phyloP scores from a whole-genome alignment of 169 alveolate genomes.

The Plasmodium gallinaceum region DNA sequence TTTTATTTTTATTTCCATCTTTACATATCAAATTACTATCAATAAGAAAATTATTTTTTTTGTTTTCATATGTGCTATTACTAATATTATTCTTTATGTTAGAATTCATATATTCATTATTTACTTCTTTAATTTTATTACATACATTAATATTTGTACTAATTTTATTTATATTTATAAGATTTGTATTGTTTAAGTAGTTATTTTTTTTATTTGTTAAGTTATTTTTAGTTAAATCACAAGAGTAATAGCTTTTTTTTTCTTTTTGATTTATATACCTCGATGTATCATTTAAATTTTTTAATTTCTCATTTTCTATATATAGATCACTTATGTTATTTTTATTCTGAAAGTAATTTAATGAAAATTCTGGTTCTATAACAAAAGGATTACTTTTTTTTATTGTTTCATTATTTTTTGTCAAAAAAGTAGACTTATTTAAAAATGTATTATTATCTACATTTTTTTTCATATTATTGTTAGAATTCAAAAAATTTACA shows the following conservation, averaged over 20 bases:
- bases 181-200: not conserved
- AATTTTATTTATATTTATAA: not conserved
- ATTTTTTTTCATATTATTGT: not conserved
- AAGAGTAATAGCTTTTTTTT: not conserved
- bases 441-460: slow-evolving; percentile 5
- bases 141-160: not conserved
- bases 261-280: not conserved
- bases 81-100: not conserved
- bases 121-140: not conserved
- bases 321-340: not conserved
- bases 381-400: not conserved
- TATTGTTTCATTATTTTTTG: not conserved
- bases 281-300: not conserved
- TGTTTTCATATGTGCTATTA: not conserved
- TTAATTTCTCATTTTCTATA: slow-evolving; percentile 15
- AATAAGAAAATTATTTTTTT: not conserved
- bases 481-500: not conserved
- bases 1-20: not conserved
- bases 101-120: not conserved
- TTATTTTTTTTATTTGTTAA: not conserved
- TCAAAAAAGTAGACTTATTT: not conserved
- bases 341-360: slow-evolving; percentile 1
- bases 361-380: not conserved
- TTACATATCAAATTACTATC: not conserved
- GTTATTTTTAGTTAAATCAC: not conserved